Evolutionary conservation across 2,329 filamentous ascomycete genomes (phyloP).

Genomic region (Aspergillus fumigatiaffinis): DNA sequence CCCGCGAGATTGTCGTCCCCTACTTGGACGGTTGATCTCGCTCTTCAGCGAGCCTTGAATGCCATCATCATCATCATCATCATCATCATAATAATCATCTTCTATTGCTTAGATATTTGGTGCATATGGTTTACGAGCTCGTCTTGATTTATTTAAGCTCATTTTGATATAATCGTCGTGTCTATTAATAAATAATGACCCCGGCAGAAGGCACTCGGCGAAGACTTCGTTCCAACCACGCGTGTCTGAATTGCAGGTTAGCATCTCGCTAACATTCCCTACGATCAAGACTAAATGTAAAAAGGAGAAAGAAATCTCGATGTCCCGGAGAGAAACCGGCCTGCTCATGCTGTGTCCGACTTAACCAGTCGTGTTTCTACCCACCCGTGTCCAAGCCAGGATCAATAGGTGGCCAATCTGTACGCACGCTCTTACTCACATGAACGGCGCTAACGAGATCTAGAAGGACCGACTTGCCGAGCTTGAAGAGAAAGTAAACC

Average conservation of each 20-base stretch:
- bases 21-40: background rate
- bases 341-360: slow-evolving; percentile 49
- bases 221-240: slow-evolving; percentile 32
- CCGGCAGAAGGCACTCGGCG: slow-evolving; percentile 27
- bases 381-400: slow-evolving; percentile 31
- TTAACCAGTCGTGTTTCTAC: slow-evolving; percentile 49
- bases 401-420: slow-evolving; percentile 43
- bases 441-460: background rate
- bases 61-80: background rate
- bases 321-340: slow-evolving; percentile 51
- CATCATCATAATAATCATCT: background rate
- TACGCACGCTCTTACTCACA: slow-evolving; percentile 23
- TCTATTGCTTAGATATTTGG: background rate
- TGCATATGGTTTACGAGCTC: background rate
- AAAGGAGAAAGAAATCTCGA: slow-evolving; percentile 49
- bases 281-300: background rate
- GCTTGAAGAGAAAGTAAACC: slow-evolving; percentile 51
- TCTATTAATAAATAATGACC: slow-evolving; percentile 15
- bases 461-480: slow-evolving; percentile 51
- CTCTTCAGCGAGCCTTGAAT: background rate
- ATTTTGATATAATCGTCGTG: background rate
- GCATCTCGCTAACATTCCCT: slow-evolving; percentile 7
- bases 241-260: slow-evolving; percentile 47
- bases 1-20: background rate
- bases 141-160: background rate